Evolutionary conservation across 768 basidiomycete genomes (phyloP).

Genomic region (Tricholoma terreum): DNA sequence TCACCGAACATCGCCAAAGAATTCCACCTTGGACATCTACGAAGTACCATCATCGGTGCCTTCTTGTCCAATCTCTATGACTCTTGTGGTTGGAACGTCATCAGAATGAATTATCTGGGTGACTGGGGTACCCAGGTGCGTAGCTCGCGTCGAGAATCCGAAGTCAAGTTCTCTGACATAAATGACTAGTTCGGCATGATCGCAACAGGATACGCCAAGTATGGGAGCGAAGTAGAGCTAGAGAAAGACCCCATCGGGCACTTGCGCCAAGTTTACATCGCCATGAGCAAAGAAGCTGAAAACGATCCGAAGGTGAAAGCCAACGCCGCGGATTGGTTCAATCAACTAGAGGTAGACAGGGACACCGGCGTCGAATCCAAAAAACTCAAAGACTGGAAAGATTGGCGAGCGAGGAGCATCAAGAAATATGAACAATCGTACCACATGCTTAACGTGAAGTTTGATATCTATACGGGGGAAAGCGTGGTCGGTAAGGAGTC

Average conservation of each 20-base stretch:
- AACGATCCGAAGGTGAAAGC: conserved; percentile 66
- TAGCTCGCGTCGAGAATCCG: not conserved
- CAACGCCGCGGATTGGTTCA: conserved; percentile 85
- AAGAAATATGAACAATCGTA: conserved; percentile 89
- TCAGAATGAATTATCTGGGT: conserved; percentile 90
- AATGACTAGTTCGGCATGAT: conserved; percentile 73
- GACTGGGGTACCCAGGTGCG: conserved; percentile 97
- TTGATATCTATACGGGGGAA: conserved; percentile 92
- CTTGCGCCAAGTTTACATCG: conserved; percentile 91
- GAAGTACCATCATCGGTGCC: conserved; percentile 98
- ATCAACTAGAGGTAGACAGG: conserved; percentile 66
- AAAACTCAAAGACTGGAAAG: conserved; percentile 84
- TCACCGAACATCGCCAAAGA: conserved; percentile 97
- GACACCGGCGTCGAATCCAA: conserved; percentile 72
- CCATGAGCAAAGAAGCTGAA: conserved; percentile 85
- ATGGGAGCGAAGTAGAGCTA: conserved; percentile 82
- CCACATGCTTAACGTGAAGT: conserved; percentile 82
- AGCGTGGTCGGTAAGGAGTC: conserved; percentile 71
- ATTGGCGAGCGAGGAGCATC: conserved; percentile 90
- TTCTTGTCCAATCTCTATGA: conserved; percentile 90
- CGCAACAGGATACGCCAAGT: conserved; percentile 87
- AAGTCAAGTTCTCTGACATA: not conserved
- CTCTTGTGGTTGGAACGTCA: conserved; percentile 91
- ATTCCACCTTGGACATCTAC: conserved; percentile 95
- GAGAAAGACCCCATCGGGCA: conserved; percentile 92